Base-by-base conservation (phyloP, 116 monocot genomes). In the Posidonia oceanica region DNA sequence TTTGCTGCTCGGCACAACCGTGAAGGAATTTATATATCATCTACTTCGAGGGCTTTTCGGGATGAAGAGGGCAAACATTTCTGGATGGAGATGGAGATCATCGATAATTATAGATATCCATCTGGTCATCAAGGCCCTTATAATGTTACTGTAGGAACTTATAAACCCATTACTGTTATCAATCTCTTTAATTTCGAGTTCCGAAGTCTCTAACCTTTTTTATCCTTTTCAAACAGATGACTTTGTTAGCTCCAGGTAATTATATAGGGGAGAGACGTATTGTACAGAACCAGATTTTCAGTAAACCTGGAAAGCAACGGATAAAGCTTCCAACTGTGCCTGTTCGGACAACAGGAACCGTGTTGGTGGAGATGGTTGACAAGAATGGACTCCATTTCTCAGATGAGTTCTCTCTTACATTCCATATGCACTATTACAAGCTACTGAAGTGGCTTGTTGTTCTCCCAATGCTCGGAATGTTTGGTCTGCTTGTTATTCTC, bases 31-130 rank as follows among this genome's bases (percentile, higher is more conserved):
- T 90, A 80, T 68, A 78, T 90, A n/a, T 76, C 75, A 3, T 93
- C 72, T 18, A 69, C 76, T 20, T 93, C 98, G 4, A 82, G 90
- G 56, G 69, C 80, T 60, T 98, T 90, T 65, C 85, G 90, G 40
- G 93, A 98, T 64, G 98, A 98, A 76, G 98, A 98, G 75, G 98
- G 98, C 39, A 93, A 90, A 70, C 80, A 88, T 81, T 98, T 98
- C 75, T 98, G 98, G 98, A 81, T 98, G 53, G 98, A 98, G 75
- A 74, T 87, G 58, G 89, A 98, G 62, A 90, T 98, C 37, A 69
- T 98, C 11, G 98, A 98, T 74, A 89, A 84, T 48, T 86, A 93
- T 76, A 83, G 93, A 64, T 20, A 84, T 37, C 90, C 98, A 0
- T 80, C 76, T 13, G 98, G 98, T 51, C 82, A 76, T 63, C 98